phyloP scores from a whole-genome alignment of 2,329 filamentous ascomycete genomes.

The Colletotrichum sp. region DNA sequence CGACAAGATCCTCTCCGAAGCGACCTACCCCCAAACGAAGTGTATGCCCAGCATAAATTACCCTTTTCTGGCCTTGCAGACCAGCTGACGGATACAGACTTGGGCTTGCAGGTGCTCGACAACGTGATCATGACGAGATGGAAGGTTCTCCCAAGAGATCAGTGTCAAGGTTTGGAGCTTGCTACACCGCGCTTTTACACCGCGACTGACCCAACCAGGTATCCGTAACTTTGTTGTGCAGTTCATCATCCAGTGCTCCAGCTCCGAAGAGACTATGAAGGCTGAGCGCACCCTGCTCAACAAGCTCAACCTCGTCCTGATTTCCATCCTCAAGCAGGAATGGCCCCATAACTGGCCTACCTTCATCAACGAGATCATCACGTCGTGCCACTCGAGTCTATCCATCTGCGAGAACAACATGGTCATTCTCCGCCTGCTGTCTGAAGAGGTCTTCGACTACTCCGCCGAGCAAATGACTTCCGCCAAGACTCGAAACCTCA shows the following conservation, averaged over 20 bases:
- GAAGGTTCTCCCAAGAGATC: constrained; percentile 96
- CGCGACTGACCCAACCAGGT: constrained; percentile 54
- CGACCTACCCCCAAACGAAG: constrained; percentile 94
- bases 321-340: constrained; percentile 98
- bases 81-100: constrained; percentile 57
- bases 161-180: constrained; percentile 74
- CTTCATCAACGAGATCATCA: constrained; percentile 99
- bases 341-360: constrained; percentile 99
- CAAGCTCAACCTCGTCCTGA: constrained; percentile 97
- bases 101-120: constrained; percentile 95
- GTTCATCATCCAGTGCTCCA: constrained; percentile 95
- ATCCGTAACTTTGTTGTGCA: constrained; percentile 99
- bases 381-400: constrained; percentile 91
- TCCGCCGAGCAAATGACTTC: constrained; percentile 99
- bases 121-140: constrained; percentile 98
- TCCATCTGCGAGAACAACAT: constrained; percentile 99
- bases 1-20: constrained; percentile 93
- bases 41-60: constrained; percentile 62
- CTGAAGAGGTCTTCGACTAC: constrained; percentile 98
- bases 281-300: constrained; percentile 89
- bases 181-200: neutral
- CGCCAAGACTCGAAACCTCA: constrained; percentile 92
- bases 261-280: constrained; percentile 85
- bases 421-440: constrained; percentile 93
- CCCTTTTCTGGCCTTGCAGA: neutral